phyloP scores from a whole-genome alignment of 108 stramenopile species.

The Pseudonitzschia pungens region DNA sequence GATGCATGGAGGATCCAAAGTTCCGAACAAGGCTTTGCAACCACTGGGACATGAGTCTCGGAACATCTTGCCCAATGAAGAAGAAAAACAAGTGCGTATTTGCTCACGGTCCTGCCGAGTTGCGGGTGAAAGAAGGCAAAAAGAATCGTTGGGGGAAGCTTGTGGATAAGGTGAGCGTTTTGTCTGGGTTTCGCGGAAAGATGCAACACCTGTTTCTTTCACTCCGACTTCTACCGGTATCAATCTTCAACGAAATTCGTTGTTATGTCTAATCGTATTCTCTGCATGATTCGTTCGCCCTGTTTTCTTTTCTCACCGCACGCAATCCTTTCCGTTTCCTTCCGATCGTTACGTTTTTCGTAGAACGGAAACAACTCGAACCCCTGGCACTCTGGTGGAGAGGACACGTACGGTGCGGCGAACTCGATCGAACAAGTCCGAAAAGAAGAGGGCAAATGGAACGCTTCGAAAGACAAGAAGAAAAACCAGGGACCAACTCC shows the following conservation, averaged over 20 bases:
- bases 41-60: constrained; percentile 83
- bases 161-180: constrained; percentile 49
- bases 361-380: constrained; percentile 71
- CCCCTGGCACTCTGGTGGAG: constrained; percentile 85
- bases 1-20: constrained; percentile 83
- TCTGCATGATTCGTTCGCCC: neutral
- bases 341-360: neutral
- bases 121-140: constrained; percentile 92
- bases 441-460: constrained; percentile 86
- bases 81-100: constrained; percentile 92
- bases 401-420: constrained; percentile 88
- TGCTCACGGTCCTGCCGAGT: constrained; percentile 92
- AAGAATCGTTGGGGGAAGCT: constrained; percentile 89
- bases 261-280: neutral
- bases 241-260: neutral
- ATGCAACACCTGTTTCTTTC: neutral
- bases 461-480: constrained; percentile 25
- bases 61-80: constrained; percentile 87
- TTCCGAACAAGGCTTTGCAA: constrained; percentile 94
- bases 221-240: neutral
- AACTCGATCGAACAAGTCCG: constrained; percentile 68
- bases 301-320: neutral
- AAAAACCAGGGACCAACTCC: constrained; percentile 6
- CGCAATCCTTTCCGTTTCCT: neutral
- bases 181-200: neutral